Percentiles rank a stretch among this genome's conserved stretches.
Evolutionary conservation across 2,329 filamentous ascomycete genomes (phyloP).

Genomic region (Penicillium fuscoglaucum): DNA sequence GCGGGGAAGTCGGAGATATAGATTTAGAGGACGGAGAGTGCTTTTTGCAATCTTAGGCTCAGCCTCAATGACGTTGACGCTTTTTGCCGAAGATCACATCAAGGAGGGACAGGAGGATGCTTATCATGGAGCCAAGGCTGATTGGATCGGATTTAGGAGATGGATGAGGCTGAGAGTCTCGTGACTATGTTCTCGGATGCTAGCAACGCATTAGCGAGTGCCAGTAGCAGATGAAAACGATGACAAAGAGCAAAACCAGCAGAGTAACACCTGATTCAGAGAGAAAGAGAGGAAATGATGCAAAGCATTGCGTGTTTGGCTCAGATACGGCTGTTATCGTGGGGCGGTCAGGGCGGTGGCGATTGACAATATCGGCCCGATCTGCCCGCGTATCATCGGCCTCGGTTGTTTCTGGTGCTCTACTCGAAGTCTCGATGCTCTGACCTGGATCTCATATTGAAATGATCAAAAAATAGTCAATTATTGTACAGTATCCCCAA

Average conservation of each 20-base stretch:
- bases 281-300: constrained; percentile 1
- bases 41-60: constrained; percentile 4
- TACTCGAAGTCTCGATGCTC: background rate
- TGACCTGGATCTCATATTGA: background rate
- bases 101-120: constrained; percentile 12
- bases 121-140: constrained; percentile 16
- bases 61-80: constrained; percentile 11
- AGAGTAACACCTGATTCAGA: background rate
- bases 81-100: constrained; percentile 15
- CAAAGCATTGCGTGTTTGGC: constrained; percentile 2
- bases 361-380: constrained; percentile 9
- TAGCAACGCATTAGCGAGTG: background rate
- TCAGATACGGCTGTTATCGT: constrained; percentile 11
- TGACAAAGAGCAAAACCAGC: background rate
- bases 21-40: background rate
- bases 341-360: constrained; percentile 11
- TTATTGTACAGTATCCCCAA: background rate
- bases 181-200: background rate
- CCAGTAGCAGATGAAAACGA: background rate
- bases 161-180: constrained; percentile 7
- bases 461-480: background rate
- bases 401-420: background rate
- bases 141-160: background rate
- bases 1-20: no score
- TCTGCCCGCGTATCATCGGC: background rate